Evolutionary conservation across 176 grass and related monocot genomes (phyloP).

Genomic region (Pontederia paniculata): DNA sequence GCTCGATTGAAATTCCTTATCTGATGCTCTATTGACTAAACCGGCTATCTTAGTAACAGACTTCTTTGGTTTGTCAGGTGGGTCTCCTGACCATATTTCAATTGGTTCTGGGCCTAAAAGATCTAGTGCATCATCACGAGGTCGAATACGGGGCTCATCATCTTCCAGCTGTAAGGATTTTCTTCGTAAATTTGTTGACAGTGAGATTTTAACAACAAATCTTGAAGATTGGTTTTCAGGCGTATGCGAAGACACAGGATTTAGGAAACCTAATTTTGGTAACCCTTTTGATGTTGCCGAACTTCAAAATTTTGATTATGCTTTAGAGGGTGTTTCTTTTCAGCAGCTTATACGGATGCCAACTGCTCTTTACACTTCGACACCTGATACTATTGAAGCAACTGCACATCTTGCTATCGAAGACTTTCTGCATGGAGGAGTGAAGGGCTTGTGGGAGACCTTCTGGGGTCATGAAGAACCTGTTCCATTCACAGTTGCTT

Average conservation of each 20-base stretch:
- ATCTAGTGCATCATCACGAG: conserved; percentile 32
- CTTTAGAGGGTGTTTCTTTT: conserved; percentile 63
- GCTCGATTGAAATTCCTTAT: too few relatives aligned
- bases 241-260: conserved; percentile 32
- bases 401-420: conserved; percentile 74
- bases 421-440: conserved; percentile 69
- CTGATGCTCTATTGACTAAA: too few relatives aligned
- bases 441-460: conserved; percentile 80
- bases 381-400: conserved; percentile 61
- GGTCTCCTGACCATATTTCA: conserved; percentile 46
- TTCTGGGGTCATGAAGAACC: conserved; percentile 78
- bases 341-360: conserved; percentile 81
- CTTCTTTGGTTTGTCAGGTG: conserved; percentile 23
- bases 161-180: conserved; percentile 73
- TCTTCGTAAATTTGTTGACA: conserved; percentile 68
- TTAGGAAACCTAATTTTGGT: conserved; percentile 41
- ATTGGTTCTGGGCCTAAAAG: conserved; percentile 42
- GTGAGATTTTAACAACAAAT: conserved; percentile 54
- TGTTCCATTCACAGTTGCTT: conserved; percentile 70
- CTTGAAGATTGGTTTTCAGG: conserved; percentile 73
- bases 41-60: too few relatives aligned
- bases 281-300: conserved; percentile 58
- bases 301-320: conserved; percentile 79
- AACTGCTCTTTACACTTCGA: conserved; percentile 55
- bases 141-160: conserved; percentile 30